Percentiles rank a stretch among this genome's conserved stretches.
phyloP scores from a whole-genome alignment of 495 filamentous ascomycete genomes.

The Parathielavia hyrcaniae region DNA sequence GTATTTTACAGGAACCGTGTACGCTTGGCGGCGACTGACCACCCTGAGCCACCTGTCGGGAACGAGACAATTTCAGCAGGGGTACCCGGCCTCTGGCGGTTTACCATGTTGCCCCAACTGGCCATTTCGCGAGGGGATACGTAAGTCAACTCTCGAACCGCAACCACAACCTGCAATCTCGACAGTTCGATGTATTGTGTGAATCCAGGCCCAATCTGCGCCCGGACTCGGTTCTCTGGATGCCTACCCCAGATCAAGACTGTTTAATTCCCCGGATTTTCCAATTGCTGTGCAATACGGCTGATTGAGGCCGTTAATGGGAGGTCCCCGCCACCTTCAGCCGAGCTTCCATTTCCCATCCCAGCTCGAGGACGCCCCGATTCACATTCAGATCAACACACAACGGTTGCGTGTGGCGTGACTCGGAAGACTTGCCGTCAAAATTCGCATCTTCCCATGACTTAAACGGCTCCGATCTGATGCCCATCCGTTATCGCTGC shows the following conservation, averaged over 20 bases:
- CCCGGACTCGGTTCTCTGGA: slow-evolving; percentile 1
- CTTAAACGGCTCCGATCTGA: slow-evolving; percentile 26
- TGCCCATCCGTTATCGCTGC: slow-evolving; percentile 22
- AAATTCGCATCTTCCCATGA: not conserved
- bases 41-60: slow-evolving; percentile 15
- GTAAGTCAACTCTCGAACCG: not conserved
- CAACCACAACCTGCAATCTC: not conserved
- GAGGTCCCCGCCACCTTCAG: not conserved
- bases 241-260: not conserved
- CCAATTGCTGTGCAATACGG: slow-evolving; percentile 10
- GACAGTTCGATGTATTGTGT: slow-evolving; percentile 2
- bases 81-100: not conserved
- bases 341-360: not conserved
- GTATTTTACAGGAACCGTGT: not conserved
- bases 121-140: slow-evolving; percentile 1
- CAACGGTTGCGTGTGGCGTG: not conserved
- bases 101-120: slow-evolving; percentile 11
- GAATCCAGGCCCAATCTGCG: slow-evolving; percentile 2
- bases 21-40: slow-evolving; percentile 15
- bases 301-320: not conserved
- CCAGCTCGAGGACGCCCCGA: not conserved
- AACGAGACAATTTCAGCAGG: not conserved
- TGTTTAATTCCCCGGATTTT: slow-evolving; percentile 1
- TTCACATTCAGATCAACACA: slow-evolving; percentile 1
- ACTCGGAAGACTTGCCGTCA: not conserved